Base-by-base conservation (phyloP, 768 basidiomycete genomes). In the Macrolepiota albuminosa region DNA sequence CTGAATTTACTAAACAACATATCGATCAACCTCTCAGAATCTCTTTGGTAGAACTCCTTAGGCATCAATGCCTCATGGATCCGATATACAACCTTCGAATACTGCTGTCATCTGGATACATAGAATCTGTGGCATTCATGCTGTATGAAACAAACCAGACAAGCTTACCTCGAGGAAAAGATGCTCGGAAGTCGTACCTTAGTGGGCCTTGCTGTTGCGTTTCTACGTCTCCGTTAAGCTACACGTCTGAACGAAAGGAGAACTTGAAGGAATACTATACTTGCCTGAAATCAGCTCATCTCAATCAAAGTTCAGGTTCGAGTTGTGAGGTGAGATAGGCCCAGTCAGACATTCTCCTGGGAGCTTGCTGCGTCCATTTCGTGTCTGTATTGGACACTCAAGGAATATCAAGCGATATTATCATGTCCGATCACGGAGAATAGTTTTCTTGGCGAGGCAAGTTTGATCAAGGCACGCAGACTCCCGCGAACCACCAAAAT, bases 41-140 rank as follows among this genome's bases (percentile, higher is more conserved):
- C 21, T 31, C 52, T 62, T 56, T 39, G 61, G 58, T 45, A 60
- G 46, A n/a, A 26, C 21, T 24, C 7, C 34, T 29, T 33, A 33
- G 50, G 56, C 14, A 40, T 47, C 36, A 56, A 58, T 40, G 45
- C 64, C 61, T 64, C 61, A 51, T 60, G 61, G 36, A 58, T 62
- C 56, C 34, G 46, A 59, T 54, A 53, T 13, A 26, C 42, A 57
- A 10, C 10, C 45, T 31, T 16, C 43, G 40, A 33, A 31, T 37
- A 34, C 39, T 45, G 54, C 52, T 46, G 52, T 21, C 46, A 59
- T 40, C 34, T 47, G 40, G 7, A 53, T 37, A 10, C 26, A 45
- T 51, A 49, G 34, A 49, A 49, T 34, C 3, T 62, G 59, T 64
- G 64, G 63, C 61, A 59, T 62, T 39, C 48, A 37, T 24, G 43